phyloP scores from a whole-genome alignment of 2,329 filamentous ascomycete genomes.

The Dothistroma pini region DNA sequence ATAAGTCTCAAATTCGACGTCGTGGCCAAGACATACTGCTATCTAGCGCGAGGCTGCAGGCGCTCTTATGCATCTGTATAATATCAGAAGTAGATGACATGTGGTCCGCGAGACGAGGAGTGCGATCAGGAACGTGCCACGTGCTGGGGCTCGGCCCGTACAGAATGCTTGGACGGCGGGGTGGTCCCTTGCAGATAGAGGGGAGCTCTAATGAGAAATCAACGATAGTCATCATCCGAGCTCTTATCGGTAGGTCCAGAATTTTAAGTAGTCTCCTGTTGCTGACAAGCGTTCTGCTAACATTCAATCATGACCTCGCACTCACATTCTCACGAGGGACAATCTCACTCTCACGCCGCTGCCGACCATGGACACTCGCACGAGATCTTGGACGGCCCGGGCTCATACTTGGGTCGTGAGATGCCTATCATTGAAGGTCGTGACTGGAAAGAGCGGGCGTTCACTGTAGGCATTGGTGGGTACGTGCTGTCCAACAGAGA shows the following conservation, averaged over 20 bases:
- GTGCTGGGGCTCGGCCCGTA: not conserved
- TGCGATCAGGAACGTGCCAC: not conserved
- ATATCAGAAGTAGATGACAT: not conserved
- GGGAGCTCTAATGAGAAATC: not conserved
- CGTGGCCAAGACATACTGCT: not conserved
- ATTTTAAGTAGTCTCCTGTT: not conserved
- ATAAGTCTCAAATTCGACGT: too few species aligned
- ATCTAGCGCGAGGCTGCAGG: not conserved
- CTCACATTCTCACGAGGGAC: slow-evolving; percentile 50
- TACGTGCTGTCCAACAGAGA: slow-evolving; percentile 45
- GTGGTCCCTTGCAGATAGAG: not conserved
- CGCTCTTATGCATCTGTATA: not conserved
- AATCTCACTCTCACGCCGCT: slow-evolving; percentile 38
- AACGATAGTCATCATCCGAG: not conserved
- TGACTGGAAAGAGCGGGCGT: slow-evolving; percentile 83
- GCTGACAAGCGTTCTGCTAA: not conserved
- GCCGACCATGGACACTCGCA: slow-evolving; percentile 89
- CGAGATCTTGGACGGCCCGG: slow-evolving; percentile 90
- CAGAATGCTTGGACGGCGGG: not conserved
- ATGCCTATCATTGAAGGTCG: slow-evolving; percentile 90
- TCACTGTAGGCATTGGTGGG: slow-evolving; percentile 98
- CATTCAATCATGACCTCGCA: slow-evolving; percentile 21
- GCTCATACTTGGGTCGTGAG: slow-evolving; percentile 83
- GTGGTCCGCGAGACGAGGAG: not conserved
- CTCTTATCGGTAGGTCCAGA: not conserved